A percentile compares a stretch with the other conserved stretches of the same genome.
These are phyloP conservation scores for Ceratonia siliqua DNA, from an alignment of 306 rosid species.

Conservation along the genomic window DNA sequence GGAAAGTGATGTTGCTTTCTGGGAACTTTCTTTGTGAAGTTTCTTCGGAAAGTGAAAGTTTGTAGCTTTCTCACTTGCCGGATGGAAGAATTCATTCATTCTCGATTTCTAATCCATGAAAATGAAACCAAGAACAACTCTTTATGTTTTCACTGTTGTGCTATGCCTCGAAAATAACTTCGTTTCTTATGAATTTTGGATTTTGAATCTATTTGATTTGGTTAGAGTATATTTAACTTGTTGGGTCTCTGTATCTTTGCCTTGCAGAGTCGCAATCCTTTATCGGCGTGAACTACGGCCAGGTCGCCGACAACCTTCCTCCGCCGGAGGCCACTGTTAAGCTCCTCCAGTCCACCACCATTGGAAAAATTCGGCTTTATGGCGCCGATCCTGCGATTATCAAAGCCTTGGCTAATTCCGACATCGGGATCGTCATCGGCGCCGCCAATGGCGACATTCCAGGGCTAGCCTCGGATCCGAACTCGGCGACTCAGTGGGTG, in stretches of 20 bases:
- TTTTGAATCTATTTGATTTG: not conserved
- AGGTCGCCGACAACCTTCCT: slow-evolving; percentile 64
- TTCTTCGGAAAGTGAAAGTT: not conserved
- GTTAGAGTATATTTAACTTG: not conserved
- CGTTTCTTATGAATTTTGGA: not conserved
- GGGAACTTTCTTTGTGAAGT: not conserved
- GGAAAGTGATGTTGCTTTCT: slow-evolving; percentile 21
- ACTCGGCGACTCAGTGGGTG: slow-evolving; percentile 64
- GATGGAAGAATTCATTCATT: not conserved
- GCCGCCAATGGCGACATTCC: slow-evolving; percentile 55
- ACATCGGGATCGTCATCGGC: slow-evolving; percentile 56
- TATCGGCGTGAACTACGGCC: slow-evolving; percentile 76
- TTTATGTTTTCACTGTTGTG: not conserved
- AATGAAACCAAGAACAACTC: not conserved
- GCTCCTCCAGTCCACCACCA: slow-evolving; percentile 56
- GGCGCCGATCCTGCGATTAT: slow-evolving; percentile 58
- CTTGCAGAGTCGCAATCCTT: slow-evolving; percentile 62
- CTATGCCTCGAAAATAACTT: not conserved
- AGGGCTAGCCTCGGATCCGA: slow-evolving; percentile 57
- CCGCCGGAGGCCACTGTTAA: slow-evolving; percentile 46
- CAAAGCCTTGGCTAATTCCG: slow-evolving; percentile 59
- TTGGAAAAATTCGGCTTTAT: slow-evolving; percentile 54
- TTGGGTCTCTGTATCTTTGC: not conserved
- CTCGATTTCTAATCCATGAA: not conserved
- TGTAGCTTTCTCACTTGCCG: not conserved